Base-by-base conservation (phyloP, 352 stramenopile genomes). In the Phytophthora pseudosyringae region DNA sequence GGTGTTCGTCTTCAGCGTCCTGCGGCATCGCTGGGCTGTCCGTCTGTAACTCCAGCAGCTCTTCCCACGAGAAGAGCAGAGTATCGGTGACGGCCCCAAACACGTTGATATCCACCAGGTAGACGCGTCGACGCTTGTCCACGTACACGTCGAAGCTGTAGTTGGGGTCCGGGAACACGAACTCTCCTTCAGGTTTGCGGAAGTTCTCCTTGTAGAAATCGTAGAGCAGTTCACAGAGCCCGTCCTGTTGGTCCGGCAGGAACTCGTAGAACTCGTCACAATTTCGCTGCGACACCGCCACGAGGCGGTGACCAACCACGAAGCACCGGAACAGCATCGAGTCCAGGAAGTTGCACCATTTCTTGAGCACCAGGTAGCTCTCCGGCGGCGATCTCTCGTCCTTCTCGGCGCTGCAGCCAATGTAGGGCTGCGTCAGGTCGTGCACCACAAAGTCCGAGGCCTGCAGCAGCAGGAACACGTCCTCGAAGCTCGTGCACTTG, bases 291-390 rank as follows among this genome's bases (percentile, higher is more conserved):
- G 81, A 97, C 59, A 98, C 86, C 4, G 80, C 94, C 21, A 98
- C 76, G 6, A 97, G 73, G 44, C 82, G 59, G 65, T 89, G 72
- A 32, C 80, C 67, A 21, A 86, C 69, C 21, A 99, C 89, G 71
- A 98, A 98, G 69, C 93, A 98, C 44, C 96, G 86, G 67, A 99
- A 99, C 61, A 98, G 87, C 90, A 98, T 98, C 71, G 90, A 98
- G 59, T 97, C 91, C 78, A 93, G 90, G 16, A 98, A 90, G 51
- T 96, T 97, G 71, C 93, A 98, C 93, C 93, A 98, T 69, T 98
- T 98, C 60, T 96, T 92, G 43, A 99, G 77, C 51, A 98, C 91
- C n/a, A 98, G 69, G 60, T 94, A 84, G 59, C 55, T 61, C 39
- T 76, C 29, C 50, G 46, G 9, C 32, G 74, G 55, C 4, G 16